phyloP scores from a whole-genome alignment of 768 basidiomycete genomes.

The Termitomyces sp. region DNA sequence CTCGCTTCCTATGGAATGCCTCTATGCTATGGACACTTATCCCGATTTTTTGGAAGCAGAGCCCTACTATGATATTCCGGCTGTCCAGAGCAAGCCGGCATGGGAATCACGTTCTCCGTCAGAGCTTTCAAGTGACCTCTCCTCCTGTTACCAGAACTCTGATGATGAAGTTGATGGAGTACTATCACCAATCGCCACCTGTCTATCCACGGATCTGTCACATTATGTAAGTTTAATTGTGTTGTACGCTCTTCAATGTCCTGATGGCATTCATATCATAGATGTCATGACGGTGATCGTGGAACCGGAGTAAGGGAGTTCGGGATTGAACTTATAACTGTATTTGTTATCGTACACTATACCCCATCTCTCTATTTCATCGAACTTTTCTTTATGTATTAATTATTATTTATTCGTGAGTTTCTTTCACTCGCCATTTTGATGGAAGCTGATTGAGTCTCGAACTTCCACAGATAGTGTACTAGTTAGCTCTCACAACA shows the following conservation, averaged over 20 bases:
- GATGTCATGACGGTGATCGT: slow-evolving; percentile 8
- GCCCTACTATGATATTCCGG: slow-evolving; percentile 10
- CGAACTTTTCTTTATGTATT: slow-evolving; percentile 2
- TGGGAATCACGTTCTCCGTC: slow-evolving; percentile 14
- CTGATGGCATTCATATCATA: not conserved
- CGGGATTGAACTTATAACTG: not conserved
- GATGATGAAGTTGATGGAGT: slow-evolving; percentile 12
- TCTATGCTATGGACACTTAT: slow-evolving; percentile 15
- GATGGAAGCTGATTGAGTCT: slow-evolving; percentile 13
- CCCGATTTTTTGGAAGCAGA: slow-evolving; percentile 11
- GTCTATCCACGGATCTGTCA: slow-evolving; percentile 23
- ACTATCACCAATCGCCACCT: slow-evolving; percentile 19
- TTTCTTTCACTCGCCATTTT: not conserved
- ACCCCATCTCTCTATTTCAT: slow-evolving; percentile 4
- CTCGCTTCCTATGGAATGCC: slow-evolving; percentile 15
- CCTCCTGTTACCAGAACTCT: slow-evolving; percentile 8
- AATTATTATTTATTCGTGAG: slow-evolving; percentile 15
- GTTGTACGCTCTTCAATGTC: not conserved
- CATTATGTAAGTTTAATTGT: slow-evolving; percentile 24
- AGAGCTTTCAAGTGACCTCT: slow-evolving; percentile 9
- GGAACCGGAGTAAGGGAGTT: not conserved
- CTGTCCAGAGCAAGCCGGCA: slow-evolving; percentile 2
- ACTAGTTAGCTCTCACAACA: slow-evolving; percentile 1
- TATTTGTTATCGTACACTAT: slow-evolving; percentile 15
- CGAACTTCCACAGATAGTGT: slow-evolving; percentile 16